Conservation (phyloP, 2,329 filamentous ascomycete genomes). For the Blastomyces parvus region DNA sequence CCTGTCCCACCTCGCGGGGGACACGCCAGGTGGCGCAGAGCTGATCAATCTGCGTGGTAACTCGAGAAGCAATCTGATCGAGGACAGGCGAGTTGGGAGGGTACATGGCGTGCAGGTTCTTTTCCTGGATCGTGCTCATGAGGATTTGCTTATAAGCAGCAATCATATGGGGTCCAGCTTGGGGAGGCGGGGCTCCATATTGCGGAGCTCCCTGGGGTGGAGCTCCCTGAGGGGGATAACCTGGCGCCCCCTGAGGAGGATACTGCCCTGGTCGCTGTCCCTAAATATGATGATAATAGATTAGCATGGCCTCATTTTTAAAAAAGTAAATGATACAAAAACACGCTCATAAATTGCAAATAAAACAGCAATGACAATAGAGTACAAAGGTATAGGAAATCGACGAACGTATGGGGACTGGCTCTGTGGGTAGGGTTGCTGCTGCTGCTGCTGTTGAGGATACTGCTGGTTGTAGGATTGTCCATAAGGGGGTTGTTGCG, state of each 20-base stretch:
- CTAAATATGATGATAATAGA: slow-evolving; percentile 8
- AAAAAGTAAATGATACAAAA: neutral
- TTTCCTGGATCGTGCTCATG: slow-evolving; percentile 50
- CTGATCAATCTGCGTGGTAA: slow-evolving; percentile 43
- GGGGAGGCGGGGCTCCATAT: slow-evolving; percentile 21
- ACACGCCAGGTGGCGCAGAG: slow-evolving; percentile 50
- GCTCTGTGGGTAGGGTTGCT: slow-evolving; percentile 18
- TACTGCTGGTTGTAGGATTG: slow-evolving; percentile 27
- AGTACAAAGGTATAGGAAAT: slow-evolving; percentile 9
- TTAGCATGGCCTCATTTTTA: slow-evolving; percentile 4
- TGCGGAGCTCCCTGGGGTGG: slow-evolving; percentile 26
- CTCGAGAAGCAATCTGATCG: slow-evolving; percentile 44
- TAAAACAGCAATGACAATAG: slow-evolving; percentile 3
- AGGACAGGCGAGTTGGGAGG: slow-evolving; percentile 44
- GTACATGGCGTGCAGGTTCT: slow-evolving; percentile 50
- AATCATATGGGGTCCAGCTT: slow-evolving; percentile 42
- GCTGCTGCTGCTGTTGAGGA: slow-evolving; percentile 26
- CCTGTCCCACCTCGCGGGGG: slow-evolving; percentile 51
- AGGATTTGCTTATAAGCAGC: slow-evolving; percentile 49
- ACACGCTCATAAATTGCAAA: neutral
- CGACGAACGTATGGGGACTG: slow-evolving; percentile 17
- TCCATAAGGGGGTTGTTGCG: slow-evolving; percentile 24
- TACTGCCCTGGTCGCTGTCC: slow-evolving; percentile 20
- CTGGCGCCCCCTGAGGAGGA: slow-evolving; percentile 28
- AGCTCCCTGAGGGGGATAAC: slow-evolving; percentile 27